Evolutionary conservation across 257 asterid species (phyloP), one percentile per base, ranked within the genome.

Genomic region (Vinca minor): DNA sequence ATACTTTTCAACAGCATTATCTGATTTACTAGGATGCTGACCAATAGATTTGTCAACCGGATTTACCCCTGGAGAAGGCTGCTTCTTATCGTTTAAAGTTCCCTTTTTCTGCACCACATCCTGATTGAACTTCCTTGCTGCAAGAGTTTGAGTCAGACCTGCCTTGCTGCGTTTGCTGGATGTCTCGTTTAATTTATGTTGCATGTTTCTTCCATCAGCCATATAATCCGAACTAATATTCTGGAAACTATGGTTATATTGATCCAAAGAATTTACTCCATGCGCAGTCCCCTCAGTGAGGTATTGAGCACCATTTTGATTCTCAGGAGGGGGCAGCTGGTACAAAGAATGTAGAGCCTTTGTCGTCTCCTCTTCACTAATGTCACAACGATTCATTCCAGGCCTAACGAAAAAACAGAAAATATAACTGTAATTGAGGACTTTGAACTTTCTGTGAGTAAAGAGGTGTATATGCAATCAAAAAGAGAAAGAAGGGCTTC

Each of bases 381-480:
- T 55, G 50, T 81, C 83, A 71, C 99, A 93, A 35, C 44, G 73
- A 79, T 90, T 89, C 94, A 85, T 79, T 72, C 95, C 95, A 74
- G 97, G 91, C 82, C 99, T 93, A 87, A 61, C 73, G 65, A 60
- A 53, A n/a, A 46, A 71, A 69, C 14, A 69, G 67, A 72, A 75
- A 13, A 26, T 42, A 25, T 21, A 31, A 53, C 25, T 10, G 53
- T 59, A 58, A 67, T 45, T 32, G 32, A 44, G 39, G 31, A 17
- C 26, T 38, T 49, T 35, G 54, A 17, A 25, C 25, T 54, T 39
- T 41, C 55, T 15, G 1, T 28, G 3, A 5, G 41, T 7, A 34
- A 3, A 26, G 3, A 44, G 26, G 20, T 31, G 42, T 32, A n/a
- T 55, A 28, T 53, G 2, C 41, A n/a, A 3, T 55, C 41, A 31